Evolutionary conservation across 257 asterid species (phyloP), one percentile per base, ranked within the genome.

Genomic region (Lavandula angustifolia): DNA sequence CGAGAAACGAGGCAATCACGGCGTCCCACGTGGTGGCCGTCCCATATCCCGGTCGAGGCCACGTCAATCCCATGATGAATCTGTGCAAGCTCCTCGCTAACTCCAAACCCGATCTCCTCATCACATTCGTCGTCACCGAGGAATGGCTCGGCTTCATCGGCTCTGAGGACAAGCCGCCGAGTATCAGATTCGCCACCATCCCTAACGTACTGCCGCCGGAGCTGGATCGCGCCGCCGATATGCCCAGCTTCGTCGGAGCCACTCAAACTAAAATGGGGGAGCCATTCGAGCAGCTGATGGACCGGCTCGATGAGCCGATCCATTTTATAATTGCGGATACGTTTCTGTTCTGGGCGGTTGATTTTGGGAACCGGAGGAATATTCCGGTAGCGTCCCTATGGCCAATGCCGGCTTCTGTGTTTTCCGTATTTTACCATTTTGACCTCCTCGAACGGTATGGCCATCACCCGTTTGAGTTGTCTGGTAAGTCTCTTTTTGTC

Each of bases 31-130:
- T 82, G 68, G 82, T 91, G 32, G 96, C 91, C 31, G 78, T 86
- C 6, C 96, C 98, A 0, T 85, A 82, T 53, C 97, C 97, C 43
- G 98, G 96, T 35, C 62, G 98, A 22, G 94, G 96, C 32, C 98
- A 91, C 82, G 75, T 91, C 68, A 87, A 91, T 80, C 91, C 87
- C 4, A 75, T 81, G 87, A 84, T 84, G 90, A 84, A 84, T 79
- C 80, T 84, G 65, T 75, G 81, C 78, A 84, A 73, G 74, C 81
- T 76, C 0, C 83, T 84, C 70, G 52, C 66, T 1, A 34, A 42
- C 1, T 54, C 74, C 34, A 42, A 52, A 3, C 71, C 83, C n/a
- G 22, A 74, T 0, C 83, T 85, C 64, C 60, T 55, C 35, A 62
- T 86, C 53, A 84, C 91, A 49, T 62, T 86, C 62, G 82, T 86